A percentile compares a stretch with the other conserved stretches of the same genome.
phyloP scores from a whole-genome alignment of 2,329 filamentous ascomycete species.

The Elsinoe fawcettii region DNA sequence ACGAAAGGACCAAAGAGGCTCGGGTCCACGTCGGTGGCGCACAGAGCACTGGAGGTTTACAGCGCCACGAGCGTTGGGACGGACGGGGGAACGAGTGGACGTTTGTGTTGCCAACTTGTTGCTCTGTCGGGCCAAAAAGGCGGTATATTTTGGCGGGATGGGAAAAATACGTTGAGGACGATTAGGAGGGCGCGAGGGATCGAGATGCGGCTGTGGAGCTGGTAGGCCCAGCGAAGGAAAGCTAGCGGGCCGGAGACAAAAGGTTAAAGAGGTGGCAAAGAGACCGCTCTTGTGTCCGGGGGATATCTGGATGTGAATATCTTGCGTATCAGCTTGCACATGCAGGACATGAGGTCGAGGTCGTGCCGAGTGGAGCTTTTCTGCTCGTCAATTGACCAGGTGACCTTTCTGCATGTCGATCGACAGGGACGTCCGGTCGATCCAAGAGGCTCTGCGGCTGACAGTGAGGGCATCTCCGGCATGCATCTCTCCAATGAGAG shows the following conservation, averaged over 20 bases:
- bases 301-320: not conserved
- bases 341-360: not conserved
- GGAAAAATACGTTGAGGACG: conserved; percentile 9
- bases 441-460: conserved; percentile 2
- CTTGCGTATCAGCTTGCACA: not conserved
- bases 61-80: conserved; percentile 13
- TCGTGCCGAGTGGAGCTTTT: not conserved
- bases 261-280: not conserved
- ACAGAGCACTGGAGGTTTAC: not conserved
- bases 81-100: not conserved
- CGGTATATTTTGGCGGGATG: not conserved
- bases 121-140: not conserved
- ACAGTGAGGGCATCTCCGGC: not conserved
- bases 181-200: conserved; percentile 4
- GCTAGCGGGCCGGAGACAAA: not conserved
- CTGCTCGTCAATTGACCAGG: not conserved
- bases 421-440: conserved; percentile 6
- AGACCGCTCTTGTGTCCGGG: too few species aligned
- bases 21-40: conserved; percentile 13
- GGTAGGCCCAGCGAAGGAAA: not conserved
- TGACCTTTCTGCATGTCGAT: not conserved
- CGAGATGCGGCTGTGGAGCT: conserved; percentile 11
- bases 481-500: not conserved
- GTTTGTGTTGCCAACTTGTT: not conserved
- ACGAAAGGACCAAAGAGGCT: not conserved